phyloP scores from a whole-genome alignment of 768 basidiomycete genomes.

The Boletus rubropictus region DNA sequence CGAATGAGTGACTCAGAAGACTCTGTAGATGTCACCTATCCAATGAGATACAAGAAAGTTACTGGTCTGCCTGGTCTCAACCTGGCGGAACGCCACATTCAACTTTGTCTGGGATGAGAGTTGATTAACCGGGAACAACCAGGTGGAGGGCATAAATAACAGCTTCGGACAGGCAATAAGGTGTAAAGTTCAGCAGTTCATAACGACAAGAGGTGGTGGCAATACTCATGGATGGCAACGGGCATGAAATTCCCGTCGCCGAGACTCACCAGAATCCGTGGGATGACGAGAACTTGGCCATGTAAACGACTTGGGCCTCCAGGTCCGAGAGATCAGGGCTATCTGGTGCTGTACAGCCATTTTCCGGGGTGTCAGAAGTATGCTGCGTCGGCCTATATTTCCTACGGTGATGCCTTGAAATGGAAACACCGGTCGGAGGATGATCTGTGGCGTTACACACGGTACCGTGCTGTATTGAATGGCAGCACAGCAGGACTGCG shows the following conservation, averaged over 20 bases:
- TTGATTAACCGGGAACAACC: slow-evolving; percentile 5
- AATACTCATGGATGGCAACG: neutral
- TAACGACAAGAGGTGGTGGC: slow-evolving; percentile 5
- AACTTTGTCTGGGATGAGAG: neutral
- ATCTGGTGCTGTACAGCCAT: neutral
- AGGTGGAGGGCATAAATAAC: neutral
- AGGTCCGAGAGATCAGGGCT: too few species aligned
- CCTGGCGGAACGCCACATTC: neutral
- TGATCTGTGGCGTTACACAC: slow-evolving; percentile 7
- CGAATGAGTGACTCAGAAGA: neutral
- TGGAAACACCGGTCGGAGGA: slow-evolving; percentile 1
- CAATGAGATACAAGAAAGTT: slow-evolving; percentile 8
- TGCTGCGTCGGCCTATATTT: neutral
- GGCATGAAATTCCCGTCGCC: slow-evolving; percentile 4
- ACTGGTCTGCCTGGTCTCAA: slow-evolving; percentile 12
- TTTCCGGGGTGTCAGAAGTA: neutral
- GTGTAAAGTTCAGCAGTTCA: neutral
- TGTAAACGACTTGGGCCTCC: too few species aligned
- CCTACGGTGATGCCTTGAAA: slow-evolving; percentile 9
- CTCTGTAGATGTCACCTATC: slow-evolving; percentile 11
- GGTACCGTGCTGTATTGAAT: slow-evolving; percentile 7
- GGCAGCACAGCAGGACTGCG: slow-evolving; percentile 15
- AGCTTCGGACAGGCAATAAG: neutral
- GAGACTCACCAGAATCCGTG: neutral
- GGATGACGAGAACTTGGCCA: neutral